These are phyloP conservation scores for Trichosporon asahii DNA, from an alignment of 1,284 basidiomycete species.

Conservation along the genomic window DNA sequence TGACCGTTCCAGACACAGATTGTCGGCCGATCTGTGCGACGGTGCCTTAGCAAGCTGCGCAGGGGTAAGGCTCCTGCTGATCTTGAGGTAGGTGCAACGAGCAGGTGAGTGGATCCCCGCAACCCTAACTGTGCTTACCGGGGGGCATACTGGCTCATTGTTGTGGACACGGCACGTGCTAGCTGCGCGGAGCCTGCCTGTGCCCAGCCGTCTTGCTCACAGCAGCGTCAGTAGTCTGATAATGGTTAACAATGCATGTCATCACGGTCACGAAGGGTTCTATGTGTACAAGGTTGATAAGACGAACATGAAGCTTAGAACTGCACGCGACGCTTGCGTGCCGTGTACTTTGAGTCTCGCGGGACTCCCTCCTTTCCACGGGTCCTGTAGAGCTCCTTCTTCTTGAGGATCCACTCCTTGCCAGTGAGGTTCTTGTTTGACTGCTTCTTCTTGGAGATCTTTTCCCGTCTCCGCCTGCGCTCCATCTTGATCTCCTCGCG, in stretches of 20 bases:
- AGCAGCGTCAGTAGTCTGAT: neutral
- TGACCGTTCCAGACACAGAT: neutral
- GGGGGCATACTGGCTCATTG: too few relatives aligned
- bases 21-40: neutral
- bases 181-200: neutral
- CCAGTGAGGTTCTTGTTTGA: constrained; percentile 41
- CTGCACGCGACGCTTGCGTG: constrained; percentile 49
- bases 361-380: constrained; percentile 57
- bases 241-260: neutral
- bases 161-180: too few relatives aligned
- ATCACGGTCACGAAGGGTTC: neutral
- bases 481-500: constrained; percentile 47
- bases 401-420: constrained; percentile 58
- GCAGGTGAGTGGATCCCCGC: neutral
- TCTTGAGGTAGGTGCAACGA: neutral
- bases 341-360: constrained; percentile 53
- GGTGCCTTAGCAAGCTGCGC: neutral
- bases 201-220: neutral
- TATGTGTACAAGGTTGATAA: neutral
- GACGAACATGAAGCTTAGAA: constrained; percentile 33
- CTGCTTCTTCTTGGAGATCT: constrained; percentile 33
- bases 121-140: too few relatives aligned
- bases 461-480: constrained; percentile 37
- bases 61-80: neutral
- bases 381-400: constrained; percentile 59